These are phyloP conservation scores for Suhomyces bribrorum DNA, from an alignment of 1,139 yeast species.

Conservation along the genomic window DNA sequence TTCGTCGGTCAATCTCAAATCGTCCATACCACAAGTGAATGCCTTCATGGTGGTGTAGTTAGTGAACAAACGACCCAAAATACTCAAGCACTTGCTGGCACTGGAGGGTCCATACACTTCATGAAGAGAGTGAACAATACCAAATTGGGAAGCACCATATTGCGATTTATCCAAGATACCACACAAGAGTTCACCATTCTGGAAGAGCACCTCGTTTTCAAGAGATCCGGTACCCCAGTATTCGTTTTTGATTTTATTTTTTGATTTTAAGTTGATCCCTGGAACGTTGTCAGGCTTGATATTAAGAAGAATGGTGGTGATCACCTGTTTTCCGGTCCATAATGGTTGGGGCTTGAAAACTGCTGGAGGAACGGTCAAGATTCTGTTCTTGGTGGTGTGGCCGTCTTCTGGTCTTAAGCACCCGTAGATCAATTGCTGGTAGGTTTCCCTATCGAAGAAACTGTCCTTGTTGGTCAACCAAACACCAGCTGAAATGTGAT, in stretches of 20 bases:
- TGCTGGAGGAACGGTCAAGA: conserved; percentile 88
- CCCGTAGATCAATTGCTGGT: conserved; percentile 92
- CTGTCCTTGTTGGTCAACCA: conserved; percentile 94
- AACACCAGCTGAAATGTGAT: conserved; percentile 98
- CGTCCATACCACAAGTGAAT: conserved; percentile 99
- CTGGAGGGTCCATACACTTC: conserved; percentile 91
- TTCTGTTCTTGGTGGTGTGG: conserved; percentile 73
- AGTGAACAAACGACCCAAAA: conserved; percentile 91
- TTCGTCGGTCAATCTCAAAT: conserved; percentile 83
- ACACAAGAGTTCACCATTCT: conserved; percentile 80
- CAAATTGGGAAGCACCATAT: conserved; percentile 97
- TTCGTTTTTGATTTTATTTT: conserved; percentile 88
- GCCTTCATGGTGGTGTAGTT: conserved; percentile 91
- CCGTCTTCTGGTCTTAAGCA: conserved; percentile 98
- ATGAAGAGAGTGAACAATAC: conserved; percentile 93
- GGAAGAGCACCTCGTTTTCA: conserved; percentile 85
- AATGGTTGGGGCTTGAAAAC: conserved; percentile 80
- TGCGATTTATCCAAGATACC: conserved; percentile 98
- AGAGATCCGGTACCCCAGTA: conserved; percentile 88
- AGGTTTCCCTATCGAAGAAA: conserved; percentile 85
- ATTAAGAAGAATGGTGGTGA: conserved; percentile 84
- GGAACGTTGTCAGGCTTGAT: conserved; percentile 86
- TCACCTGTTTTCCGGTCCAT: conserved; percentile 99
- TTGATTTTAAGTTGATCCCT: conserved; percentile 80
- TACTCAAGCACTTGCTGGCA: conserved; percentile 88